Evolutionary conservation across 805 yeast genomes (phyloP), one percentile per base, ranked within the genome.

Genomic region (Saccharomycopsis olivae): DNA sequence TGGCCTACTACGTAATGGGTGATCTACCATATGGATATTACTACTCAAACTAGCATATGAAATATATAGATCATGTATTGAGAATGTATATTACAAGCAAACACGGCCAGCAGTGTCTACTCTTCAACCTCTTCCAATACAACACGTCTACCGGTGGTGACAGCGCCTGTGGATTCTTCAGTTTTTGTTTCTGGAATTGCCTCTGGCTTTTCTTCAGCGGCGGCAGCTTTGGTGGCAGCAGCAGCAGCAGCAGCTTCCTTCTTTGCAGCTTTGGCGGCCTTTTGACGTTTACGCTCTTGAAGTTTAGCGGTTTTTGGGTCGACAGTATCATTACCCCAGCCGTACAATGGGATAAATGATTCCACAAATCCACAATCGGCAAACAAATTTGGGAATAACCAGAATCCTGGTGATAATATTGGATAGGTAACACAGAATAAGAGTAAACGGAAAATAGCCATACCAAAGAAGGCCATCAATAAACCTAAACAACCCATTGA

Each of bases 311-410:
- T 31, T 21, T 43, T 46, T 21, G 49, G 49, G 30, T 43, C 47
- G 8, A 35, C 18, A 8, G 36, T 41, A 30, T 47, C 46, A 13
- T 69, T 80, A 49, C 79, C 85, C 83, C 87, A 87, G 3, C 77
- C 92, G 55, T 82, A 92, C n/a, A 79, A 50, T 3, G 98, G 98
- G 49, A 69, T 69, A 65, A 92, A 92, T 65, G 95, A 82, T 44
- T 89, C 97, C 45, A 89, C 55, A 48, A 92, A 81, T 18, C 96
- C 95, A 52, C 94, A 88, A 55, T 92, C 98, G 47, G 79, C 98
- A 61, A 88, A 92, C 55, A 92, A 67, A 56, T 89, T 89, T 41
- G 98, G 98, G 69, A 86, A 89, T 35, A 92, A 57, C 98, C 98
- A 92, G 56, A 92, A 69, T n/a, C 94, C 95, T 32, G 75, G 75